Base-by-base conservation (phyloP, 225 moss, liverwort and hornwort species). In the Marchantia polymorpha region DNA sequence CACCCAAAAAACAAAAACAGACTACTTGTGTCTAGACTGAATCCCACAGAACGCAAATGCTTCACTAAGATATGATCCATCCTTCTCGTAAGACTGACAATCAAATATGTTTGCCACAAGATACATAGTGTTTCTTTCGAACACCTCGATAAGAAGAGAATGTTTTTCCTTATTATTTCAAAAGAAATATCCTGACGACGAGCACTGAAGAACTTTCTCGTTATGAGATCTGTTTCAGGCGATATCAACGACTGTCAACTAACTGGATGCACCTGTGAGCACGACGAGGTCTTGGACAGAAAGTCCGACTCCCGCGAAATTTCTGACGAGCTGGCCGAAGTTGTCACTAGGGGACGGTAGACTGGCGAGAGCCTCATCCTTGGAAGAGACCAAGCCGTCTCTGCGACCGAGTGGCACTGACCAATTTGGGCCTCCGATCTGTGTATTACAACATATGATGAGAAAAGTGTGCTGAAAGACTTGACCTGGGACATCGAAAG, bases 341-440 rank as follows among this genome's bases (percentile, higher is more conserved):
- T 50, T 9, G 3, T 61, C 52, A 10, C 26, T 1, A 23, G 68
- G 72, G 3, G 13, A 20, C 6, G 87, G 87, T 53, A 87, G 10
- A 55, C 4, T 25, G 26, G 54, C 27, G 47, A 0, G 0, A 14
- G 87, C 87, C 22, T 73, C 65, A 15, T 30, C 47, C 7, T 69
- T 79, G 0, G 3, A 29, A 31, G 84, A 82, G 6, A 80, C 6
- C 0, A n/a, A 7, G 61, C 87, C 87, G 67, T 87, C 87, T 77
- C 84, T 82, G 16, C 87, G 82, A 69, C 87, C 87, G 0, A 82
- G 76, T 8, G 79, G 82, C 3, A 87, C 87, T 15, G 16, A 46
- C 84, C 84, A 87, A 0, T 52, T 47, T 29, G 87, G 87, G 59
- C 87, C 87, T 63, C 84, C 87, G 20, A 82, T 82, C 87, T 87